Percentiles rank a stretch among this genome's conserved stretches.
phyloP scores from a whole-genome alignment of 345 rosid species.

The Salix purpurea region DNA sequence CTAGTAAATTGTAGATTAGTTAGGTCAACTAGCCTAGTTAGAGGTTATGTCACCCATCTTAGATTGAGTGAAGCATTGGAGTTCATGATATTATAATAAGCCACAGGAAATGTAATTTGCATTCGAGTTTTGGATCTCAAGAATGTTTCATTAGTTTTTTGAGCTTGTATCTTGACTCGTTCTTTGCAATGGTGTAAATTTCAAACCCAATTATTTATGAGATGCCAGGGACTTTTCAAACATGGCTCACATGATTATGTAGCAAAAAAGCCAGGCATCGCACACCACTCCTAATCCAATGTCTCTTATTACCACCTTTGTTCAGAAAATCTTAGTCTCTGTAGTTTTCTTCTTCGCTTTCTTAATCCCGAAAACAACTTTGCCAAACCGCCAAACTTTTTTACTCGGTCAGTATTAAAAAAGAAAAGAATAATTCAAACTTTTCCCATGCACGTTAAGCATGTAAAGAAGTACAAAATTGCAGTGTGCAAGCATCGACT shows the following conservation, averaged over 20 bases:
- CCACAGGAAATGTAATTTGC: too few relatives aligned
- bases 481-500: too few relatives aligned
- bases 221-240: conserved; percentile 14
- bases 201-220: neutral
- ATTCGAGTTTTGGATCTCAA: too few relatives aligned
- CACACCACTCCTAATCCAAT: conserved; percentile 24
- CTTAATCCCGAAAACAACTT: conserved; percentile 1
- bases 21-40: too few relatives aligned
- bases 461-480: neutral
- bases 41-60: too few relatives aligned
- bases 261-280: conserved; percentile 31
- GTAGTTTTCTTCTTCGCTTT: conserved; percentile 10
- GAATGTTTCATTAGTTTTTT: too few relatives aligned
- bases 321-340: neutral
- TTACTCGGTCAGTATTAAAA: conserved; percentile 3
- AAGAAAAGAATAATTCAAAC: neutral
- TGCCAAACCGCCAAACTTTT: neutral
- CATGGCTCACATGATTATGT: conserved; percentile 35
- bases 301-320: neutral
- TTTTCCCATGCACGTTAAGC: conserved; percentile 5
- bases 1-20: too few relatives aligned
- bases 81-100: too few relatives aligned
- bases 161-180: too few relatives aligned
- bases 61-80: too few relatives aligned
- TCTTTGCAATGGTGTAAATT: too few relatives aligned